Evolutionary conservation across 768 basidiomycete species (phyloP).

Genomic region (Serpula lacrymans): DNA sequence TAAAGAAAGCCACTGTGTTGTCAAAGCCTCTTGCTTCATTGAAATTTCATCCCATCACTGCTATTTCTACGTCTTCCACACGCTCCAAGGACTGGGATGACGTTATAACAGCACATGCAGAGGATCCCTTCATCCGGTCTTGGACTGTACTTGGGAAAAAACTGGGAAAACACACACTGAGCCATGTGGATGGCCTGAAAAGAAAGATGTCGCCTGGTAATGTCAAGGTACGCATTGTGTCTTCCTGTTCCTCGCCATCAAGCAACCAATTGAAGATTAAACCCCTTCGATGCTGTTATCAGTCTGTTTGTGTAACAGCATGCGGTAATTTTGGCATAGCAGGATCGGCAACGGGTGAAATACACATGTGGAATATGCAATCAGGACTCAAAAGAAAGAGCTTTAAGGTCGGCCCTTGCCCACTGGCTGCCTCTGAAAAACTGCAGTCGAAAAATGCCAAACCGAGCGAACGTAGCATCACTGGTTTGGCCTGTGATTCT

Average conservation of each 20-base stretch:
- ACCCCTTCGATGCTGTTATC: not conserved
- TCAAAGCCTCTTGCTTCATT: slow-evolving; percentile 78
- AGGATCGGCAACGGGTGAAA: slow-evolving; percentile 74
- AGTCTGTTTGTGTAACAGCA: slow-evolving; percentile 86
- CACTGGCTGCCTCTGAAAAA: slow-evolving; percentile 47
- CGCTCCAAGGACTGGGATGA: slow-evolving; percentile 98
- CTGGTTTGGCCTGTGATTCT: slow-evolving; percentile 82
- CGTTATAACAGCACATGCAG: slow-evolving; percentile 84
- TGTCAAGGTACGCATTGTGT: slow-evolving; percentile 62
- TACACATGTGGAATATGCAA: slow-evolving; percentile 97
- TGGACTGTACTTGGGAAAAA: slow-evolving; percentile 87
- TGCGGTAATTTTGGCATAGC: slow-evolving; percentile 96
- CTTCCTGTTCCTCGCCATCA: slow-evolving; percentile 1
- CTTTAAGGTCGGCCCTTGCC: slow-evolving; percentile 66
- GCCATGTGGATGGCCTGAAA: slow-evolving; percentile 47
- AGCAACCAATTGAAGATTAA: not conserved
- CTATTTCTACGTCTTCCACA: slow-evolving; percentile 74
- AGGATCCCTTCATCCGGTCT: slow-evolving; percentile 78
- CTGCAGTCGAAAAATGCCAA: slow-evolving; percentile 39
- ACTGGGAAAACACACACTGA: slow-evolving; percentile 72
- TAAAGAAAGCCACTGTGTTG: slow-evolving; percentile 73
- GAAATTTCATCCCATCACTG: slow-evolving; percentile 78
- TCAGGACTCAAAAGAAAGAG: slow-evolving; percentile 82
- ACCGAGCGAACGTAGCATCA: slow-evolving; percentile 55
- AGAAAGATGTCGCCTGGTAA: slow-evolving; percentile 53